Conservation (phyloP, 140 eudicot species). For the Bidens hawaiensis region DNA sequence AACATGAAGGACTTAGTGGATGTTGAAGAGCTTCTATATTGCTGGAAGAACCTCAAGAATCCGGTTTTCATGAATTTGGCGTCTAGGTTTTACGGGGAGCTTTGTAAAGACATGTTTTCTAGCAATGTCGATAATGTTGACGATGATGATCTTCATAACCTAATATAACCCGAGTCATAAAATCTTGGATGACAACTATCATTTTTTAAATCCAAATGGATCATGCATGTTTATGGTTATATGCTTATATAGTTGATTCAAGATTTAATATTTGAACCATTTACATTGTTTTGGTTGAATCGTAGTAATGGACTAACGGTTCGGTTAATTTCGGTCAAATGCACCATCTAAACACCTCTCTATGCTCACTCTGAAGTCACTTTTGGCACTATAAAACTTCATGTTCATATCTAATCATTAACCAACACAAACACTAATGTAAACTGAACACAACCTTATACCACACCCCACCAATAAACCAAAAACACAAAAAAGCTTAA, state of each 20-base stretch:
- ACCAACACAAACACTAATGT: too few species aligned
- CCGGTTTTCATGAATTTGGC: constrained; percentile 70
- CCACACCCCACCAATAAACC: neutral
- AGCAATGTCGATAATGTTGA: neutral
- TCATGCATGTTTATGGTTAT: too few species aligned
- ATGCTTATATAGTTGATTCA: too few species aligned
- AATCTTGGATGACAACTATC: neutral
- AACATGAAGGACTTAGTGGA: constrained; percentile 63
- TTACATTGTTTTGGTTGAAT: too few species aligned
- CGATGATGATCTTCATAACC: neutral
- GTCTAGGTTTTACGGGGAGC: constrained; percentile 69
- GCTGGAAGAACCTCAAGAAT: constrained; percentile 74
- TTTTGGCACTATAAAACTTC: too few species aligned
- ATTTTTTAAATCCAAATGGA: too few species aligned
- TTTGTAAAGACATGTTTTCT: constrained; percentile 15
- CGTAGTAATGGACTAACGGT: too few species aligned
- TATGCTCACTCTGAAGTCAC: too few species aligned
- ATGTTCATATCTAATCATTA: too few species aligned
- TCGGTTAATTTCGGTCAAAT: too few species aligned
- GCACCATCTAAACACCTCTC: too few species aligned
- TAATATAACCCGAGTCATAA: neutral
- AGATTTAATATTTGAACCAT: too few species aligned
- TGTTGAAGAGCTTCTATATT: constrained; percentile 76
- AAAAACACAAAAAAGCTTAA: constrained; percentile 1
- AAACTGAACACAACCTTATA: neutral